phyloP scores from a whole-genome alignment of 768 basidiomycete species.

The Suillus weaverae region DNA sequence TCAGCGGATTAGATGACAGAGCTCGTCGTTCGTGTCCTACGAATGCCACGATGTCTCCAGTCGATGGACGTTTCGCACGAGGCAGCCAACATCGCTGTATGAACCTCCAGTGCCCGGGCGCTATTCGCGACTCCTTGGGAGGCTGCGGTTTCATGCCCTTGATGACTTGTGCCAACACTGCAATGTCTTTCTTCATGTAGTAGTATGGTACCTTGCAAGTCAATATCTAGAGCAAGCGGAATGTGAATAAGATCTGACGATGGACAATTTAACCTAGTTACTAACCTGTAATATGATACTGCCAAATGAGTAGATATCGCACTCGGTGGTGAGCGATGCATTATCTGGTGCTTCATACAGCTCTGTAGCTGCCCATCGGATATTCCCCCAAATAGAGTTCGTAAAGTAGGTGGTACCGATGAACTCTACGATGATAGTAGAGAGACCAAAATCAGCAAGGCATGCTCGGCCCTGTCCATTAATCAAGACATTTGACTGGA shows the following conservation, averaged over 20 bases:
- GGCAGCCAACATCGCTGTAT: constrained; percentile 5
- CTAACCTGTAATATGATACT: constrained; percentile 13
- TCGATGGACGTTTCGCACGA: background rate
- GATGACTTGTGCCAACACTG: background rate
- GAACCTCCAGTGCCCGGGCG: background rate
- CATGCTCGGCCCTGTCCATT: constrained; percentile 39
- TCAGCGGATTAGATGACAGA: background rate
- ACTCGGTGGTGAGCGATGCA: constrained; percentile 21
- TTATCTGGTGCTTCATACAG: background rate
- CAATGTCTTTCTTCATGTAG: background rate
- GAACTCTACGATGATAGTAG: constrained; percentile 23
- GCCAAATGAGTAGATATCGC: constrained; percentile 46
- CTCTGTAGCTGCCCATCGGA: constrained; percentile 47
- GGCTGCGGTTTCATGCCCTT: background rate
- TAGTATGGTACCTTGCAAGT: constrained; percentile 9
- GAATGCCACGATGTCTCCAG: background rate
- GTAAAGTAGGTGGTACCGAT: constrained; percentile 29
- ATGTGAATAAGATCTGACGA: background rate
- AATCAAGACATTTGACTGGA: constrained; percentile 45
- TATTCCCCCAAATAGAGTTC: constrained; percentile 36
- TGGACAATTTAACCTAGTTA: background rate
- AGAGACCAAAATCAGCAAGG: constrained; percentile 50
- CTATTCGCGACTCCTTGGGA: background rate
- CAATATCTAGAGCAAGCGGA: constrained; percentile 1
- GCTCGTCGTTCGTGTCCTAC: background rate